A percentile compares a stretch with the other conserved stretches of the same genome.
Conservation (phyloP, 1,139 yeast species). For the Diutina neorugosa region DNA sequence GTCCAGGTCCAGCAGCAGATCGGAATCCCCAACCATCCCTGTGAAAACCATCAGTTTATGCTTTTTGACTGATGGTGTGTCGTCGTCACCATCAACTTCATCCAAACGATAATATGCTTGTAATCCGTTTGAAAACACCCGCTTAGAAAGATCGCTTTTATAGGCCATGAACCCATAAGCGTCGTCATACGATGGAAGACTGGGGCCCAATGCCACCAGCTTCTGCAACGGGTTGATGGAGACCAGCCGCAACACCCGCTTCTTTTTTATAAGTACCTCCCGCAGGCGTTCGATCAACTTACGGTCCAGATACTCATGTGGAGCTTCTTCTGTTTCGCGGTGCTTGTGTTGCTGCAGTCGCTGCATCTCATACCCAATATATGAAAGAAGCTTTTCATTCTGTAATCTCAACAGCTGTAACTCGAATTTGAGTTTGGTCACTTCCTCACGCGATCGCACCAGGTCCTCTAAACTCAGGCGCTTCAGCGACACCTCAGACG, state of each 20-base stretch:
- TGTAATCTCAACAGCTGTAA: slow-evolving; percentile 41
- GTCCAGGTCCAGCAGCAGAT: slow-evolving; percentile 4
- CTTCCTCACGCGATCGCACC: slow-evolving; percentile 31
- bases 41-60: slow-evolving; percentile 1
- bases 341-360: slow-evolving; percentile 11
- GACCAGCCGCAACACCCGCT: slow-evolving; percentile 32
- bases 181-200: slow-evolving; percentile 14
- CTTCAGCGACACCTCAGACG: neutral
- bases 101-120: slow-evolving; percentile 15
- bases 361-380: slow-evolving; percentile 46
- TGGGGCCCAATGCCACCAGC: slow-evolving; percentile 9
- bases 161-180: slow-evolving; percentile 26
- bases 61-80: slow-evolving; percentile 8
- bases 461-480: slow-evolving; percentile 2
- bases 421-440: slow-evolving; percentile 41
- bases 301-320: slow-evolving; percentile 40
- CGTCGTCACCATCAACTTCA: slow-evolving; percentile 9
- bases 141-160: slow-evolving; percentile 16
- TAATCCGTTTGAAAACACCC: slow-evolving; percentile 21
- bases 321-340: slow-evolving; percentile 14
- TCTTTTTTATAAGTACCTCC: slow-evolving; percentile 30
- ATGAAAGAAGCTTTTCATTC: slow-evolving; percentile 43
- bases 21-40: neutral
- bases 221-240: slow-evolving; percentile 20
- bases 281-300: slow-evolving; percentile 34